Evolutionary conservation across 345 rosid species (phyloP).

Genomic region (Fremontodendron californicum): DNA sequence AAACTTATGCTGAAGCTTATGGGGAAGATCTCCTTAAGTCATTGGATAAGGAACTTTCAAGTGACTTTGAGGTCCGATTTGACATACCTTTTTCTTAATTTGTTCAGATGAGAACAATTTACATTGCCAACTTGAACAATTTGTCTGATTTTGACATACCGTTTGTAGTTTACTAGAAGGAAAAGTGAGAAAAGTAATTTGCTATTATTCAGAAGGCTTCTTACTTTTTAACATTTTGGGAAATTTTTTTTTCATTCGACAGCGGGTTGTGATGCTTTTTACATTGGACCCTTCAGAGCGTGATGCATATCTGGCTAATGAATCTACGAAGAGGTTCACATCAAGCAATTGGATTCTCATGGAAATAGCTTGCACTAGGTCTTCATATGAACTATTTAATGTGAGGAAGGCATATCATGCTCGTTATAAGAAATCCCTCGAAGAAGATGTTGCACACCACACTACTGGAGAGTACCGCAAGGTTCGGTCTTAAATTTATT

Average conservation of each 20-base stretch:
- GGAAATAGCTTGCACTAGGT: constrained; percentile 83
- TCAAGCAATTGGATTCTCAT: constrained; percentile 64
- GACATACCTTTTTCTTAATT: background rate
- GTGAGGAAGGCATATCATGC: constrained; percentile 73
- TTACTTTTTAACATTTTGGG: background rate
- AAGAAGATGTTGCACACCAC: constrained; percentile 89
- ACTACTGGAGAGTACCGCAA: constrained; percentile 72
- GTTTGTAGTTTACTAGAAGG: background rate
- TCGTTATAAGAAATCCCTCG: constrained; percentile 71
- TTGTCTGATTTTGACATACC: background rate
- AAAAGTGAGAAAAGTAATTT: background rate
- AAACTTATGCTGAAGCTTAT: constrained; percentile 55
- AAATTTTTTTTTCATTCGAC: constrained; percentile 24
- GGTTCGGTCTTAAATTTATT: constrained; percentile 32
- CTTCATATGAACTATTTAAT: constrained; percentile 54
- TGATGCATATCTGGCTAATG: constrained; percentile 73
- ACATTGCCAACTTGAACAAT: background rate
- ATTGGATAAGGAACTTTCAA: constrained; percentile 69
- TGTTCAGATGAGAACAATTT: background rate
- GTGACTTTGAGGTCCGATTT: constrained; percentile 81
- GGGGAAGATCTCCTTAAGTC: constrained; percentile 74
- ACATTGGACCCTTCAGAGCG: constrained; percentile 74
- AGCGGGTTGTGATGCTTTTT: constrained; percentile 65
- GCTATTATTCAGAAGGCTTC: background rate
- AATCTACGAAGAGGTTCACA: constrained; percentile 67